Conservation (phyloP, 2,329 filamentous ascomycete species). For the Fusarium sarcochroum region DNA sequence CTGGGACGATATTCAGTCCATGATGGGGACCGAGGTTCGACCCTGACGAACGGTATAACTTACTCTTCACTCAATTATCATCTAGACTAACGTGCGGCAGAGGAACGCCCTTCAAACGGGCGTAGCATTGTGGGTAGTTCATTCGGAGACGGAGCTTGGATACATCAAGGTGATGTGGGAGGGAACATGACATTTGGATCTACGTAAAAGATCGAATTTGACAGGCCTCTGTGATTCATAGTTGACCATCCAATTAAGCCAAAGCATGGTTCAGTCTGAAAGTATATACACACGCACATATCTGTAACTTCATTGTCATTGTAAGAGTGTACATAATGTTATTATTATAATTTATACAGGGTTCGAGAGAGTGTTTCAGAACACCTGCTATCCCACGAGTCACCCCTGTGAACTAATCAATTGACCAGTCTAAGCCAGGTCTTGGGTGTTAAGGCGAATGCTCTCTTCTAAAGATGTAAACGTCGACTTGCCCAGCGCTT, state of each 20-base stretch:
- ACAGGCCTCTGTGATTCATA: neutral
- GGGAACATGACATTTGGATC: neutral
- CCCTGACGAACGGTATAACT: neutral
- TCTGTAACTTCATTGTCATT: too few relatives aligned
- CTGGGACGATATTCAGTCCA: neutral
- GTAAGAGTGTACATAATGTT: too few relatives aligned
- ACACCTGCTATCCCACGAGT: too few relatives aligned
- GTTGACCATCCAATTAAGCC: neutral
- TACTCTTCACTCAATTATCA: neutral
- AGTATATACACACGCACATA: neutral
- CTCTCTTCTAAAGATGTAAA: neutral
- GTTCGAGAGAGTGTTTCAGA: too few relatives aligned
- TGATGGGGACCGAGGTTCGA: neutral
- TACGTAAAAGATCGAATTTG: neutral
- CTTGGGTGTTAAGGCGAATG: neutral
- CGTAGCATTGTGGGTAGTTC: neutral
- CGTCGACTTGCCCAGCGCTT: neutral
- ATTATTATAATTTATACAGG: too few relatives aligned
- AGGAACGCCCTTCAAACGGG: neutral
- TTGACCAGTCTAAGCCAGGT: neutral
- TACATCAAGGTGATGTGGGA: neutral
- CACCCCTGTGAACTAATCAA: too few relatives aligned
- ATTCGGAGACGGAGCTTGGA: neutral
- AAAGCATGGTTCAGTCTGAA: neutral
- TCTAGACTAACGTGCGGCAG: neutral